A percentile compares a stretch with the other conserved stretches of the same genome.
These are phyloP conservation scores for Quercus ilex DNA, from an alignment of 306 rosid species.

Conservation along the genomic window DNA sequence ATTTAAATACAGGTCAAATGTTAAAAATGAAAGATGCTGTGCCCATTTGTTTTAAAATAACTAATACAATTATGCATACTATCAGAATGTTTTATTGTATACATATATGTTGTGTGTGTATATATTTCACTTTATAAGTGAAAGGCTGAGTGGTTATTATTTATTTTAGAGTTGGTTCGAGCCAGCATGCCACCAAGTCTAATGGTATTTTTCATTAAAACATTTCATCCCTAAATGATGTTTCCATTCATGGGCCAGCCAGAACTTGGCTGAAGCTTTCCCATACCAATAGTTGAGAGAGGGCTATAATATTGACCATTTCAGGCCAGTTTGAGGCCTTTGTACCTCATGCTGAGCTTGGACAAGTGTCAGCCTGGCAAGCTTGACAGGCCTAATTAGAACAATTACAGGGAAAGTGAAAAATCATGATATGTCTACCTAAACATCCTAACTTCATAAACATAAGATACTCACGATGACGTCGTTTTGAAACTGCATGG, in stretches of 20 bases:
- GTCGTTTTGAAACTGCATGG: constrained; percentile 47
- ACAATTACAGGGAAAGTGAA: not conserved
- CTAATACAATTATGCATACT: not conserved
- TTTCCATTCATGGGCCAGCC: no score
- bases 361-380: not conserved
- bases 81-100: not conserved
- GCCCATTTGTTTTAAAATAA: no score
- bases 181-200: not conserved
- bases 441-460: not conserved
- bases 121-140: not conserved
- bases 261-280: no score
- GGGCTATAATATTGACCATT: no score
- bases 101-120: not conserved
- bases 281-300: no score
- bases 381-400: not conserved
- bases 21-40: constrained; percentile 7
- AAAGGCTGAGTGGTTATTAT: not conserved
- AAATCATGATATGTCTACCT: not conserved
- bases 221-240: no score
- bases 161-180: not conserved
- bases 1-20: constrained; percentile 13
- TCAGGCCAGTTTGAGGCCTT: not conserved
- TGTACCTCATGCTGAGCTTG: not conserved
- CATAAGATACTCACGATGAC: constrained; percentile 61
- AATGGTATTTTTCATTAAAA: not conserved